Evolutionary conservation across 345 rosid species (phyloP).

Genomic region (Noccaea caerulescens): DNA sequence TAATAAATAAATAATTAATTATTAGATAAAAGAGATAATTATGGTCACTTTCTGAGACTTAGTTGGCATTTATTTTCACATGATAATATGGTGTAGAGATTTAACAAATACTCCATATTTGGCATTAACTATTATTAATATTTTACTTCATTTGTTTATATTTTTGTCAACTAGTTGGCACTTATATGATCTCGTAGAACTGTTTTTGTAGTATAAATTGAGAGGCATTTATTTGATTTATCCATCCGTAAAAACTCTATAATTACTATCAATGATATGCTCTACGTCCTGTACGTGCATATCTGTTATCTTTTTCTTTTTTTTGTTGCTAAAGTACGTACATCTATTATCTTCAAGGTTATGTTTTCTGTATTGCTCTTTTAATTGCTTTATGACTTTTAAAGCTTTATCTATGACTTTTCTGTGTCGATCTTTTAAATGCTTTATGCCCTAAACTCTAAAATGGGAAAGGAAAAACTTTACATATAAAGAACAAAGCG

Average conservation of each 20-base stretch:
- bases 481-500: not conserved
- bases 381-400: not conserved
- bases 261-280: not conserved
- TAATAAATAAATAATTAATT: too few species aligned
- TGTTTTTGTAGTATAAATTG: conserved; percentile 10
- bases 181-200: conserved; percentile 24
- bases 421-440: conserved; percentile 1
- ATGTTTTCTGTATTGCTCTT: conserved; percentile 3
- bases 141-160: too few species aligned
- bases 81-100: conserved; percentile 16
- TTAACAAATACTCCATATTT: too few species aligned
- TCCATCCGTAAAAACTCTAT: not conserved
- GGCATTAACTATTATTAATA: too few species aligned
- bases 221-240: not conserved
- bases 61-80: conserved; percentile 24
- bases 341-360: not conserved
- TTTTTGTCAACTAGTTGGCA: conserved; percentile 2
- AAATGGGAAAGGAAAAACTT: conserved; percentile 2
- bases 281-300: not conserved
- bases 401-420: not conserved
- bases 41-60: conserved; percentile 9
- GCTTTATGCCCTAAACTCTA: not conserved
- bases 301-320: too few species aligned
- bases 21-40: too few species aligned
- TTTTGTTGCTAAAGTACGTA: not conserved